A percentile compares a stretch with the other conserved stretches of the same genome.
Conservation (phyloP, 805 yeast species). For the Yueomyces sp. region DNA sequence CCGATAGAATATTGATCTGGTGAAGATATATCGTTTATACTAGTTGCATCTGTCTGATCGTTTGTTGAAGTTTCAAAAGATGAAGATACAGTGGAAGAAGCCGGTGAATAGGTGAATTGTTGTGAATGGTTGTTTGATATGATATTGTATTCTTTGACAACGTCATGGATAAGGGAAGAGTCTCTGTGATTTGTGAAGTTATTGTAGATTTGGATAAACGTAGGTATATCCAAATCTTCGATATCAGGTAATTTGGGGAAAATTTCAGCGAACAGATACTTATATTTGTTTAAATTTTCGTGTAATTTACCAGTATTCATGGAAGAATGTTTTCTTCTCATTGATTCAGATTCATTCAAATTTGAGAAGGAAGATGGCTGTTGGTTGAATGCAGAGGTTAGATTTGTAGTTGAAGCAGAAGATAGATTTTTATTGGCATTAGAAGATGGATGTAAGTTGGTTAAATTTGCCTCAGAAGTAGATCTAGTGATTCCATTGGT, state of each 20-base stretch:
- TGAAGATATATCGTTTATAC: background rate
- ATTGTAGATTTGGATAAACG: conserved; percentile 15
- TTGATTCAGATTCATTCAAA: background rate
- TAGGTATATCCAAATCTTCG: conserved; percentile 14
- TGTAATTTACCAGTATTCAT: conserved; percentile 9
- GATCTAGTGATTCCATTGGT: too few species aligned
- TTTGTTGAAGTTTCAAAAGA: background rate
- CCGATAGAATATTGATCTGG: conserved; percentile 7
- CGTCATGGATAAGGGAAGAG: background rate
- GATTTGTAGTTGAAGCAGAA: background rate
- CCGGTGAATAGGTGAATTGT: conserved; percentile 3
- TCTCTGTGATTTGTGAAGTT: conserved; percentile 7
- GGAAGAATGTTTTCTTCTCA: conserved; percentile 2
- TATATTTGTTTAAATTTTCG: conserved; percentile 10
- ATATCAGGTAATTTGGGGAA: conserved; percentile 19
- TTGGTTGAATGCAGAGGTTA: background rate
- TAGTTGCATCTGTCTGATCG: background rate
- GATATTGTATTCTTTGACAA: background rate
- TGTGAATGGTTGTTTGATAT: background rate
- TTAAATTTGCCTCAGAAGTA: background rate
- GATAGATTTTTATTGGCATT: background rate
- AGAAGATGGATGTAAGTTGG: background rate
- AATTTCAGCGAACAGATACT: conserved; percentile 11
- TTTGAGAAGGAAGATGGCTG: background rate
- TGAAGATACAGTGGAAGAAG: background rate